phyloP scores from a whole-genome alignment of 306 rosid species.

The Rosa persica region DNA sequence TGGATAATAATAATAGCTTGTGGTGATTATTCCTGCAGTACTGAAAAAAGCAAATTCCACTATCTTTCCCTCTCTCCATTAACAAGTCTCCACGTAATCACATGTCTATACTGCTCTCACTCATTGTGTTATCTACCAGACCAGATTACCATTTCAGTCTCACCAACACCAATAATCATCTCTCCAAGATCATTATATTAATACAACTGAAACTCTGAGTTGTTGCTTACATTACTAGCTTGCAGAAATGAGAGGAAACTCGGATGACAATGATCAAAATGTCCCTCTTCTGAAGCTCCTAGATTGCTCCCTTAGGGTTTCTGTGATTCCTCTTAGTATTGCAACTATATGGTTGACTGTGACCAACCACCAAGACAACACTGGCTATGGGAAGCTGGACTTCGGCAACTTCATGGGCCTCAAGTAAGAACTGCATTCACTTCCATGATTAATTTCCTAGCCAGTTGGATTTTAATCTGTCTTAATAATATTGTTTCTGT shows the following conservation, averaged over 20 bases:
- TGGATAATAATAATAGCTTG: background rate
- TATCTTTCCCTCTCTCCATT: slow-evolving; percentile 47
- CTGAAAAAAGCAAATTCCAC: slow-evolving; percentile 43
- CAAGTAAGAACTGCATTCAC: slow-evolving; percentile 42
- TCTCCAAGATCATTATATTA: background rate
- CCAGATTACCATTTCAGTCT: background rate
- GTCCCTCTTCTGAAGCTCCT: slow-evolving; percentile 46
- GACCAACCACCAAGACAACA: slow-evolving; percentile 61
- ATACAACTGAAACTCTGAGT: background rate
- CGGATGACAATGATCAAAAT: slow-evolving; percentile 23
- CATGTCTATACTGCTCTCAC: background rate
- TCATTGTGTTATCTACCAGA: background rate
- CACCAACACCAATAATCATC: background rate
- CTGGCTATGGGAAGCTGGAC: slow-evolving; percentile 54
- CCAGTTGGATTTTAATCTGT: background rate
- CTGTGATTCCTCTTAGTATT: slow-evolving; percentile 58
- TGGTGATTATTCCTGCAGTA: slow-evolving; percentile 15
- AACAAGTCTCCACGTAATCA: background rate
- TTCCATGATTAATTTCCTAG: background rate
- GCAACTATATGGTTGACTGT: slow-evolving; percentile 74
- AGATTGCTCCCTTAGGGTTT: slow-evolving; percentile 57
- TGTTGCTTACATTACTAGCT: background rate
- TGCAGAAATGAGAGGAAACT: slow-evolving; percentile 35
- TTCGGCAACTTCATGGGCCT: slow-evolving; percentile 65
- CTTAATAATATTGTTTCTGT: background rate